Evolutionary conservation across 2,329 filamentous ascomycete species (phyloP).

Genomic region (Eutypa lata): DNA sequence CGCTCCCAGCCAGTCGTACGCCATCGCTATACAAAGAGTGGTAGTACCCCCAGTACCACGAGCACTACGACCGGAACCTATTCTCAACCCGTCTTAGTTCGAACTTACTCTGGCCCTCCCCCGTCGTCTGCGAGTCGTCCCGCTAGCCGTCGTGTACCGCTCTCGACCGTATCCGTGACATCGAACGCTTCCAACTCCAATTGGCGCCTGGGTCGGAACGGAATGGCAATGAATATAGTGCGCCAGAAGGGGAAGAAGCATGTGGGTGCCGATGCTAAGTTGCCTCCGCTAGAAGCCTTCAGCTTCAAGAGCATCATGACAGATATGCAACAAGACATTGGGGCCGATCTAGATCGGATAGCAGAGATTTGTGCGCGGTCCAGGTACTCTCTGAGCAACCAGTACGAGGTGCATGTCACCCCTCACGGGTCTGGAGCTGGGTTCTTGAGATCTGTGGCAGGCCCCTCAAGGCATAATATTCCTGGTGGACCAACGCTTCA

Average conservation of each 20-base stretch:
- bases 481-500: conserved; percentile 53
- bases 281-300: conserved; percentile 62
- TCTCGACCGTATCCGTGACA: conserved; percentile 20
- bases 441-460: conserved; percentile 34
- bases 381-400: conserved; percentile 62
- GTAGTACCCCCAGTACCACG: conserved; percentile 48
- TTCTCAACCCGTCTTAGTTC: conserved; percentile 63
- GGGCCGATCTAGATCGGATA: conserved; percentile 60
- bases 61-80: conserved; percentile 44
- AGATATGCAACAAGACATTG: conserved; percentile 51
- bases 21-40: conserved; percentile 55
- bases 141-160: conserved; percentile 27
- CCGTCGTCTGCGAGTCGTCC: conserved; percentile 27
- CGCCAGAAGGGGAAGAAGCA: conserved; percentile 40
- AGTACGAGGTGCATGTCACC: conserved; percentile 63
- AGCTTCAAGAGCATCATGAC: conserved; percentile 63
- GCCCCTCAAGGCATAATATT: conserved; percentile 26
- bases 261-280: conserved; percentile 35
- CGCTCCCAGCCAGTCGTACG: conserved; percentile 51
- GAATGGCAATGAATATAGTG: conserved; percentile 40
- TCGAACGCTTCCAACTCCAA: conserved; percentile 21
- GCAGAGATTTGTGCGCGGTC: conserved; percentile 66
- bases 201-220: conserved; percentile 32
- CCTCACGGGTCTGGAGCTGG: conserved; percentile 57
- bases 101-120: conserved; percentile 55